Evolutionary conservation across 1,284 basidiomycete genomes (phyloP).

Genomic region (Sutorius eximius): DNA sequence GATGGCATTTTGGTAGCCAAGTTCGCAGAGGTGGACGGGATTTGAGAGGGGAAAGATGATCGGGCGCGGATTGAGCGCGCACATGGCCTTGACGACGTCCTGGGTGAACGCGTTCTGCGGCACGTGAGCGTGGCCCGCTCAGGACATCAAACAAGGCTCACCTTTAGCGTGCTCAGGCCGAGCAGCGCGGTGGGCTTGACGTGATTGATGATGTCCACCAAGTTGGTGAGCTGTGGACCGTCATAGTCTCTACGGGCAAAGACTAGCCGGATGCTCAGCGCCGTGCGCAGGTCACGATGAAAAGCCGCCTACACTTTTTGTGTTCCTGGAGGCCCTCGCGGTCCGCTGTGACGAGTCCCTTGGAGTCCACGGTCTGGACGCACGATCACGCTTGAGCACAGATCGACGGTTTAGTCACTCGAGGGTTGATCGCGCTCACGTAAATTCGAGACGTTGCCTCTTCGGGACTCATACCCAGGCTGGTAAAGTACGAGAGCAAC

Average conservation of each 20-base stretch:
- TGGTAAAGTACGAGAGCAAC: conserved; percentile 72
- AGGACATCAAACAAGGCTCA: conserved; percentile 24
- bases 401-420: conserved; percentile 1
- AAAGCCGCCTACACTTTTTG: conserved; percentile 54
- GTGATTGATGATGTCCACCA: conserved; percentile 72
- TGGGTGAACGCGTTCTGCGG: conserved; percentile 68
- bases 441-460: conserved; percentile 71
- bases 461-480: conserved; percentile 60
- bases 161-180: conserved; percentile 73
- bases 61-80: conserved; percentile 66
- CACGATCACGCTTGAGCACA: conserved; percentile 12
- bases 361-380: conserved; percentile 66
- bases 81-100: conserved; percentile 69
- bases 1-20: conserved; percentile 73
- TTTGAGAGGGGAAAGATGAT: conserved; percentile 89
- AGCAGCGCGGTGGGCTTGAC: conserved; percentile 84
- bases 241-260: conserved; percentile 73
- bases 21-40: conserved; percentile 68
- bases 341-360: conserved; percentile 70
- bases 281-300: neutral
- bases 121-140: conserved; percentile 6
- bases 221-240: conserved; percentile 59
- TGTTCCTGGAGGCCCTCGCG: conserved; percentile 70
- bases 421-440: conserved; percentile 40
- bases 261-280: conserved; percentile 38